Conservation (phyloP, 1,284 basidiomycete species). For the Xerocomus cyaneibrunnescens region DNA sequence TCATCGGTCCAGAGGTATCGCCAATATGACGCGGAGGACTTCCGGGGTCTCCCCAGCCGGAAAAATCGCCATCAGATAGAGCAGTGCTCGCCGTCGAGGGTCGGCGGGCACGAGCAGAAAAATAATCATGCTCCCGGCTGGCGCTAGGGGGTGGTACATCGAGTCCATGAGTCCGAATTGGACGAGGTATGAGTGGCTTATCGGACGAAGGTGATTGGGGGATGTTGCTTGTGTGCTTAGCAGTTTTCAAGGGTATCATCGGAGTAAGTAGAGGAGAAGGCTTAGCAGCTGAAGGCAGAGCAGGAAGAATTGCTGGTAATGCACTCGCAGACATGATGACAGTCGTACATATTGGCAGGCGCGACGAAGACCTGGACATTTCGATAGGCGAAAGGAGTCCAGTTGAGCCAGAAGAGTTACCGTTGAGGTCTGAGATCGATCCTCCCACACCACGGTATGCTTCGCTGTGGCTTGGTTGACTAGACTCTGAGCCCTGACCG, state of each 20-base stretch:
- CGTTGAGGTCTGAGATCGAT: slow-evolving; percentile 33
- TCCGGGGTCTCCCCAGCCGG: slow-evolving; percentile 48
- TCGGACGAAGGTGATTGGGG: slow-evolving; percentile 39
- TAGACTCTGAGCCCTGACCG: slow-evolving; percentile 16
- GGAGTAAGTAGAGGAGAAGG: slow-evolving; percentile 57
- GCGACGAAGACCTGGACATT: slow-evolving; percentile 15
- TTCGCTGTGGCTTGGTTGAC: slow-evolving; percentile 15
- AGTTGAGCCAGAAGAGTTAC: slow-evolving; percentile 19
- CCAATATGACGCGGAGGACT: slow-evolving; percentile 31
- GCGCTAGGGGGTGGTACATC: slow-evolving; percentile 24
- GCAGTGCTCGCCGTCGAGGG: slow-evolving; percentile 43
- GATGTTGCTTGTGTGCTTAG: slow-evolving; percentile 33
- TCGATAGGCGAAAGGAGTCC: slow-evolving; percentile 37
- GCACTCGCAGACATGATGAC: slow-evolving; percentile 29
- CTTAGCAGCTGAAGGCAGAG: slow-evolving; percentile 40
- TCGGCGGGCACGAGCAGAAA: slow-evolving; percentile 45
- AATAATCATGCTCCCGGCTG: slow-evolving; percentile 50
- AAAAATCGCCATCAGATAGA: slow-evolving; percentile 50
- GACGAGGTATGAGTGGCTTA: slow-evolving; percentile 35
- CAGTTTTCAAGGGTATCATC: slow-evolving; percentile 50
- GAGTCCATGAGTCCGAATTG: slow-evolving; percentile 32
- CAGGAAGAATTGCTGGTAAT: slow-evolving; percentile 61
- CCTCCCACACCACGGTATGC: slow-evolving; percentile 30
- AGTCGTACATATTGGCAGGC: slow-evolving; percentile 16
- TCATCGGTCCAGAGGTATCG: slow-evolving; percentile 38